Evolutionary conservation across 176 grass and related monocot species (phyloP), one percentile per base, ranked within the genome.

Genomic region (Paspalum vaginatum): DNA sequence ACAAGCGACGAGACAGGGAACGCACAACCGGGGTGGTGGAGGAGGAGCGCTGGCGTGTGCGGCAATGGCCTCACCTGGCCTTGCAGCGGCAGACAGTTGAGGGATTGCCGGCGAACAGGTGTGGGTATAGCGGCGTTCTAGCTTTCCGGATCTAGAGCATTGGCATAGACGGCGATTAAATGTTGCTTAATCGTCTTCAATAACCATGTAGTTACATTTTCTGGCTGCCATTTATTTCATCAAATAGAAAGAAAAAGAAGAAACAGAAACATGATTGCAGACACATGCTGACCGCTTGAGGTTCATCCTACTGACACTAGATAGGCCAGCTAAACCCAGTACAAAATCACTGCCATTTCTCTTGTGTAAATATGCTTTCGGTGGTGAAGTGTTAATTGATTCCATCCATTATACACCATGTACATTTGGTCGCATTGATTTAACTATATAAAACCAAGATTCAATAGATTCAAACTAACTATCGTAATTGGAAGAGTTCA

Each of bases 391-490:
- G 14, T 12, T 50, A 45, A 16, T 65, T 75, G 60, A n/a, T 75
- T 42, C 10, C 11, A 76, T 6, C 17, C 40, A 41, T 77, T 51
- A 48, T 20, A 21, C 26, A 68, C n/a, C 5, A 17, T 16, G 20
- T 43, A 52, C 5, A 5, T 70, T 61, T 40, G 26, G 32, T 70
- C 14, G 11, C 49, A 9, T 74, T 73, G 44, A 63, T 14, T n/a
- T 20, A 25, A 42, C 17, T 16, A 59, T 77, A 50, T 38, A 16
- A 83, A 70, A 67, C 57, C 26, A 60, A 69, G 3, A 24, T 82
- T 44, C 38, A 51, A 67, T 78, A 63, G 62, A 17, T 50, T 27
- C 65, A 70, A 70, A 58, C 61, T 59, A 77, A 49, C 52, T 26
- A 40, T 64, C 9, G 26, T 17, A 40, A 46, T 24, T 45, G 47